Conservation (phyloP, 202 grass and related monocot species). For the Elaeis oleifera region DNA sequence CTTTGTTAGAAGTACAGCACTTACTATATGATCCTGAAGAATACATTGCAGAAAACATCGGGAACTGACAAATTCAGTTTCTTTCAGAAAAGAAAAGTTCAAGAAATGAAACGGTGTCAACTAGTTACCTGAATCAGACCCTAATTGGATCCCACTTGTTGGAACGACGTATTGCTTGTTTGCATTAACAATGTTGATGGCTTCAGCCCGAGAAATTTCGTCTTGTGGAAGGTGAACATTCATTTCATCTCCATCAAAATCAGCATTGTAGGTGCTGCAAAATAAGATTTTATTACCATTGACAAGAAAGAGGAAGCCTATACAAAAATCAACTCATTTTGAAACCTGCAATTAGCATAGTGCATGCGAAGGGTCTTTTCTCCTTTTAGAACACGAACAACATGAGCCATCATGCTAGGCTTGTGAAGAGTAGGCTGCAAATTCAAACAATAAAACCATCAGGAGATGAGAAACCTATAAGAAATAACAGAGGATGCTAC, state of each 20-base stretch:
- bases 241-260: conserved; percentile 99
- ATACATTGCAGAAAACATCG: not conserved
- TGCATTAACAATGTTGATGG: conserved; percentile 84
- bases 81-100: too few species aligned
- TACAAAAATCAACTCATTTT: conserved; percentile 5
- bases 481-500: too few species aligned
- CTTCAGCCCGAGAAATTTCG: conserved; percentile 93
- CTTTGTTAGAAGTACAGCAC: conserved; percentile 92
- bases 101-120: too few species aligned
- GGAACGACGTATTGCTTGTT: conserved; percentile 95
- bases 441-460: conserved; percentile 25
- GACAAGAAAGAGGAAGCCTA: conserved; percentile 3
- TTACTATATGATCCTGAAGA: conserved; percentile 79
- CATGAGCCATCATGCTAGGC: conserved; percentile 98
- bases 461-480: not conserved
- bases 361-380: conserved; percentile 96
- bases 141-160: conserved; percentile 79
- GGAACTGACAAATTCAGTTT: too few species aligned
- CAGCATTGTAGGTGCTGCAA: conserved; percentile 97
- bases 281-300: conserved; percentile 7
- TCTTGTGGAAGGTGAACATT: conserved; percentile 97
- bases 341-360: conserved; percentile 98
- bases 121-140: conserved; percentile 76
- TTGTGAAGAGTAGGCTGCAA: conserved; percentile 92
- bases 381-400: conserved; percentile 81